phyloP scores from a whole-genome alignment of 192 early-diverging fungal genomes.

The Coemansia sp. region DNA sequence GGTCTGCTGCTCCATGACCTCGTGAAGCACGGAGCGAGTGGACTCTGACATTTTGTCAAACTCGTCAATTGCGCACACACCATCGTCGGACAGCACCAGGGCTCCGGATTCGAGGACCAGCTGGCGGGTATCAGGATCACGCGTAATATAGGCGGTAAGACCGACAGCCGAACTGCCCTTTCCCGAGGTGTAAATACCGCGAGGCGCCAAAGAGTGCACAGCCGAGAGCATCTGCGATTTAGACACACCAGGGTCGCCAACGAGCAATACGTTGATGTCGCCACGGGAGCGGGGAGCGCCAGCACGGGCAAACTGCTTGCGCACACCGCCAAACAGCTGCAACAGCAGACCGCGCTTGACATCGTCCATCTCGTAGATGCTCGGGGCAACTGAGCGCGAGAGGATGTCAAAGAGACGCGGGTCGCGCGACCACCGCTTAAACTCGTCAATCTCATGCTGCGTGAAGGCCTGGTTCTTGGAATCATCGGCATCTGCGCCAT shows the following conservation, averaged over 20 bases:
- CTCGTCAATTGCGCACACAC: slow-evolving; percentile 99
- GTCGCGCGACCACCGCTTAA: slow-evolving; percentile 64
- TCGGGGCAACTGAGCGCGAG: slow-evolving; percentile 77
- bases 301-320: slow-evolving; percentile 76
- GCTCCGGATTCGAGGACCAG: slow-evolving; percentile 98
- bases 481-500: slow-evolving; percentile 16
- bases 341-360: slow-evolving; percentile 83
- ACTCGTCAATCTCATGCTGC: slow-evolving; percentile 59
- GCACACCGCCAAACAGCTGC: slow-evolving; percentile 75
- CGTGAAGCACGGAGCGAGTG: slow-evolving; percentile 95
- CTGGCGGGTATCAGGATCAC: slow-evolving; percentile 91
- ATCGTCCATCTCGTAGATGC: slow-evolving; percentile 91
- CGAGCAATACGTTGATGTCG: slow-evolving; percentile 94
- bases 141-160: slow-evolving; percentile 90
- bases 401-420: slow-evolving; percentile 78
- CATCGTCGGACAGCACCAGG: slow-evolving; percentile 95
- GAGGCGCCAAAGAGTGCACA: slow-evolving; percentile 88
- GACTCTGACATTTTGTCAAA: slow-evolving; percentile 99
- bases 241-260: slow-evolving; percentile 98
- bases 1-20: slow-evolving; percentile 99
- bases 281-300: slow-evolving; percentile 97
- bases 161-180: slow-evolving; percentile 94
- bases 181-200: slow-evolving; percentile 96
- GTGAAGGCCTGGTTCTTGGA: slow-evolving; percentile 53
- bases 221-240: slow-evolving; percentile 97